Base-by-base conservation (phyloP, 169 alveolate genomes). In the Besnoitia besnoiti region DNA sequence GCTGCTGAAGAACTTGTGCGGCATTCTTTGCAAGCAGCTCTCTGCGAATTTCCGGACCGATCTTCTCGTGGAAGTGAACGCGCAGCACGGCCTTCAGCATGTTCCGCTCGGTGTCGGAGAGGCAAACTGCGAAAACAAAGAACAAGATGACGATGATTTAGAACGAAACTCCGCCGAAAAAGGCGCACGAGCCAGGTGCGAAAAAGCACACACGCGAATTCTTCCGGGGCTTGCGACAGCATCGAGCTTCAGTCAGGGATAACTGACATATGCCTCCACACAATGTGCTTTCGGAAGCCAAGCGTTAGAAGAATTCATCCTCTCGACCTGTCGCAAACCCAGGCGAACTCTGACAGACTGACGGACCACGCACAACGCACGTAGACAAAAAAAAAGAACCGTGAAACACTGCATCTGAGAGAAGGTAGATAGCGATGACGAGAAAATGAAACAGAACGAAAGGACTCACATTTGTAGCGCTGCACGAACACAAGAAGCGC, bases 401-500 rank as follows among this genome's bases (percentile, higher is more conserved):
- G 37, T 19, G 8, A 14, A 8, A n/a, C 77, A 19, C 35, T 61
- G 77, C 77, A 7, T 49, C 44, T 33, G 46, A 67, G 35, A 61
- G 37, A 30, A 7, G 30, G 10, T 0, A 1, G 44, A 8, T 42
- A 2, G 80, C 19, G 12, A 16, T 35, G 42, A 7, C 19, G 44
- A 21, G 46, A 8, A 7, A 4, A 30, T 30, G 80, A 35, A 7
- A n/a, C 16, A 5, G 40, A 40, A 39, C 1, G 55, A 77, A 8
- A 39, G 55, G 24, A 39, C 42, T 42, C 33, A 93, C 95, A 91
- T 79, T 93, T 93, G 92, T 85, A 94, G 42, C 95, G 90, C 90
- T 97, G 98, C 5, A 96, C 97, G 89, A 98, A 97, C 33, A 95
- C 95, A 16, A 98, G 96, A 0, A 98, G 94, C 67, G 97, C 94